Conservation (phyloP, 2,329 filamentous ascomycete species). For the Beauveria varroae region DNA sequence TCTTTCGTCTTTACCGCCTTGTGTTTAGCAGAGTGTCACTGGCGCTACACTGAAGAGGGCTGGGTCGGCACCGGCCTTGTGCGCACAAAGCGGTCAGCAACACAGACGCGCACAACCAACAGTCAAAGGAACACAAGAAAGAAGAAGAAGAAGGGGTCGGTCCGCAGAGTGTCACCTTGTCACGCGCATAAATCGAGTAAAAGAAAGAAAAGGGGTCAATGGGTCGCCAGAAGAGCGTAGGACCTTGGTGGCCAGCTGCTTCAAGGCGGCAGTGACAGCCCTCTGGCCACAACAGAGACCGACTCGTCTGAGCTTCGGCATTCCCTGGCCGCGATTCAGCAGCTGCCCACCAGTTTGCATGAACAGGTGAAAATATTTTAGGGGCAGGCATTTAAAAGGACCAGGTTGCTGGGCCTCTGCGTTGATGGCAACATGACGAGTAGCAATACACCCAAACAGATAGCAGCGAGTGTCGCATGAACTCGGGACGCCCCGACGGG, state of each 20-base stretch:
- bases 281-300: neutral
- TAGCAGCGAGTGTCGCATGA: neutral
- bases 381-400: neutral
- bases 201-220: constrained; percentile 2
- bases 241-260: neutral
- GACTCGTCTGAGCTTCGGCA: neutral
- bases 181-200: neutral
- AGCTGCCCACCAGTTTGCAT: constrained; percentile 4
- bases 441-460: no score
- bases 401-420: neutral
- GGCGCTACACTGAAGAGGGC: neutral
- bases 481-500: neutral
- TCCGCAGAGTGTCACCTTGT: neutral
- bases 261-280: neutral
- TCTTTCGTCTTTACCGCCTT: constrained; percentile 4
- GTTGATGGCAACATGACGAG: neutral
- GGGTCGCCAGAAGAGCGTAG: neutral
- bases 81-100: constrained; percentile 2
- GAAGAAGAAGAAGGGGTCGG: neutral
- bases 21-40: neutral
- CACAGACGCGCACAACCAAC: neutral
- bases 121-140: constrained; percentile 1
- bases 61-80: neutral
- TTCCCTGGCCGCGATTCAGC: neutral
- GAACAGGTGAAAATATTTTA: neutral